Percentiles rank a stretch among this genome's conserved stretches.
phyloP scores from a whole-genome alignment of 805 yeast species.

The Kodamaea leandrae region DNA sequence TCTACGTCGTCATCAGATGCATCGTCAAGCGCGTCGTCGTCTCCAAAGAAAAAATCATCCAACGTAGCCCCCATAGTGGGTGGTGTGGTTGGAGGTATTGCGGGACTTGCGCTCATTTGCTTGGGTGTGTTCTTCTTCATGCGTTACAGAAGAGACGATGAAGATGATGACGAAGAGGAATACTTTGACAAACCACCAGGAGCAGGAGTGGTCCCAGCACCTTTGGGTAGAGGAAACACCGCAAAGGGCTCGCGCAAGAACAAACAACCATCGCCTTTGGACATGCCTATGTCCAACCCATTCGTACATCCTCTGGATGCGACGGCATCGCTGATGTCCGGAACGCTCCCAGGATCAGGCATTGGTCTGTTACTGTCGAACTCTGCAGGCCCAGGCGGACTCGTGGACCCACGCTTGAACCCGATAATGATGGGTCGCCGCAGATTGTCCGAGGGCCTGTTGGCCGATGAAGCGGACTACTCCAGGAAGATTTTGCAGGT shows the following conservation, averaged over 20 bases:
- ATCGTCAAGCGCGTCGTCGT: slow-evolving; percentile 3
- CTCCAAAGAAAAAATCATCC: slow-evolving; percentile 21
- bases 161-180: slow-evolving; percentile 44
- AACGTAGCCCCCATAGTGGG: slow-evolving; percentile 43
- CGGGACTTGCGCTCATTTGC: slow-evolving; percentile 26
- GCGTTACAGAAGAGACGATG: slow-evolving; percentile 46
- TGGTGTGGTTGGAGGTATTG: slow-evolving; percentile 45
- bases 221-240: slow-evolving; percentile 43
- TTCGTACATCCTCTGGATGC: slow-evolving; percentile 60
- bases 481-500: slow-evolving; percentile 78
- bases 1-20: slow-evolving; percentile 2
- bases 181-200: slow-evolving; percentile 23
- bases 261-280: slow-evolving; percentile 36
- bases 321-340: slow-evolving; percentile 17
- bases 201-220: slow-evolving; percentile 7
- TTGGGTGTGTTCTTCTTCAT: slow-evolving; percentile 30
- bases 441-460: slow-evolving; percentile 78
- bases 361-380: not conserved
- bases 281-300: slow-evolving; percentile 52
- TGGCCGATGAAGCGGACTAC: slow-evolving; percentile 84
- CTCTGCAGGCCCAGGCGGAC: slow-evolving; percentile 7
- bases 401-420: slow-evolving; percentile 62
- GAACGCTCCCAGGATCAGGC: slow-evolving; percentile 1
- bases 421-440: slow-evolving; percentile 81
- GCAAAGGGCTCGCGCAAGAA: slow-evolving; percentile 22